Evolutionary conservation across 2,329 filamentous ascomycete genomes (phyloP).

Genomic region (Cercospora citrullina): DNA sequence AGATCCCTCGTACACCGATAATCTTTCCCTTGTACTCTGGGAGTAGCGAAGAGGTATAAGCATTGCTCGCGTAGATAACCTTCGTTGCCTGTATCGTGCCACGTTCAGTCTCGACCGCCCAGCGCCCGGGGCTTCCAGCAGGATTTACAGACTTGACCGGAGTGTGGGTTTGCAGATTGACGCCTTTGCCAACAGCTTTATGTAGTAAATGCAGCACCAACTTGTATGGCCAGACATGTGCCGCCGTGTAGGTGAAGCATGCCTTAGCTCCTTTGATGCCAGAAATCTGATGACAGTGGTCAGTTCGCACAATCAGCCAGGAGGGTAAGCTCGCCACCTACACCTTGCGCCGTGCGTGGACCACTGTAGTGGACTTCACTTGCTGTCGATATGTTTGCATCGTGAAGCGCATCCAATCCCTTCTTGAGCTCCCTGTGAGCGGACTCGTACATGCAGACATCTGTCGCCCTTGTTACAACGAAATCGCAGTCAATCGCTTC

Average conservation of each 20-base stretch:
- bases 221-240: slow-evolving; percentile 37
- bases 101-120: slow-evolving; percentile 28
- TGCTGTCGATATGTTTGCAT: slow-evolving; percentile 33
- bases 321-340: slow-evolving; percentile 16
- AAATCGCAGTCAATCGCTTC: slow-evolving; percentile 50
- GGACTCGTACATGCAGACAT: slow-evolving; percentile 41
- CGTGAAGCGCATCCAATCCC: slow-evolving; percentile 37
- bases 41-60: slow-evolving; percentile 34
- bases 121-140: slow-evolving; percentile 46
- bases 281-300: slow-evolving; percentile 33
- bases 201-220: slow-evolving; percentile 30
- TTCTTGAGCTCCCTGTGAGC: slow-evolving; percentile 32
- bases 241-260: slow-evolving; percentile 53
- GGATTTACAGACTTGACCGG: slow-evolving; percentile 73
- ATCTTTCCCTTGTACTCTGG: slow-evolving; percentile 40
- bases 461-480: slow-evolving; percentile 43
- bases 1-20: slow-evolving; percentile 48
- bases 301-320: neutral
- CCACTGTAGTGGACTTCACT: slow-evolving; percentile 36
- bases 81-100: slow-evolving; percentile 35
- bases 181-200: slow-evolving; percentile 44
- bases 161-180: slow-evolving; percentile 74
- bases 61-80: slow-evolving; percentile 37
- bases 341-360: slow-evolving; percentile 36
- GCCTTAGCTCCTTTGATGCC: slow-evolving; percentile 43